Conservation (phyloP, 169 alveolate species). For the Plasmodium knowlesi region DNA sequence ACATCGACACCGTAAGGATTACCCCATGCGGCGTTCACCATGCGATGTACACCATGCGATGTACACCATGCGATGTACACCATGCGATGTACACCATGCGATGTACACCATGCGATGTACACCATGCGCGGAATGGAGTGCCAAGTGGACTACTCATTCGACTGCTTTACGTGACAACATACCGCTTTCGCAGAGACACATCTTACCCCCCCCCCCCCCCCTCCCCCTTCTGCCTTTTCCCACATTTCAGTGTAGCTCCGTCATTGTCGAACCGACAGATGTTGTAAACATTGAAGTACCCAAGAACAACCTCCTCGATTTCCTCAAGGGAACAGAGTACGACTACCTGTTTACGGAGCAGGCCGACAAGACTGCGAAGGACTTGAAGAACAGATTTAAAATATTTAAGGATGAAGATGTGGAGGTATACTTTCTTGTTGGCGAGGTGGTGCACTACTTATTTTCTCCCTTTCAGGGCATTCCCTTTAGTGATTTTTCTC, state of each 20-base stretch:
- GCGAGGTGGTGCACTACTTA: not conserved
- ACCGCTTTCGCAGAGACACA: conserved; percentile 63
- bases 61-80: too few species aligned
- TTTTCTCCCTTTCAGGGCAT: too few species aligned
- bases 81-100: not conserved
- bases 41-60: not conserved
- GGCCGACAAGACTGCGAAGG: conserved; percentile 78
- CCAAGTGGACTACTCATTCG: not conserved
- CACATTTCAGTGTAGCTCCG: conserved; percentile 34
- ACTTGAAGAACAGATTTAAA: conserved; percentile 81
- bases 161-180: not conserved
- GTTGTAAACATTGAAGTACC: conserved; percentile 80
- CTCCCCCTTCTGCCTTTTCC: too few species aligned
- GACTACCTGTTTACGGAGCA: conserved; percentile 70
- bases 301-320: conserved; percentile 72
- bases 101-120: too few species aligned
- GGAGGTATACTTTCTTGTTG: not conserved
- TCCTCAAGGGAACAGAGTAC: conserved; percentile 74
- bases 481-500: too few species aligned
- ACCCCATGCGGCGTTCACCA: too few species aligned
- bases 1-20: conserved; percentile 75
- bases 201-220: not conserved
- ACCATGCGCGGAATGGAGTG: not conserved
- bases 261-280: conserved; percentile 77
- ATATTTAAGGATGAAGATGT: conserved; percentile 81